A percentile compares a stretch with the other conserved stretches of the same genome.
phyloP scores from a whole-genome alignment of 352 stramenopile genomes.

The Plasmopara halstedii region DNA sequence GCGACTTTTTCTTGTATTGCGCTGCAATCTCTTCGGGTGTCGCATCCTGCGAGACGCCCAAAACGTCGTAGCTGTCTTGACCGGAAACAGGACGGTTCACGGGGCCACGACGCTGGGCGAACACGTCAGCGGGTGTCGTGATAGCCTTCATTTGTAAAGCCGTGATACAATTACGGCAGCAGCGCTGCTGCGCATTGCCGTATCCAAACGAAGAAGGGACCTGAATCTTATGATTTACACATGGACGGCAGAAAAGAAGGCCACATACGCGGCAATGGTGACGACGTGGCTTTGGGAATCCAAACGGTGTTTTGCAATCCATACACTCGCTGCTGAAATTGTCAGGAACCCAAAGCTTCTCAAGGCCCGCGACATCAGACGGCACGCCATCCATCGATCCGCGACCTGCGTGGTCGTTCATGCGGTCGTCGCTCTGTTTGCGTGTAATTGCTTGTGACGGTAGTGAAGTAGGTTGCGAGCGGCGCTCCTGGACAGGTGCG shows the following conservation, averaged over 20 bases:
- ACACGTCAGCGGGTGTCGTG: conserved; percentile 78
- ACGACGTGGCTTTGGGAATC: conserved; percentile 70
- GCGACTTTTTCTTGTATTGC: conserved; percentile 67
- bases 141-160: conserved; percentile 82
- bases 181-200: conserved; percentile 60
- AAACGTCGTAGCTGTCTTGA: conserved; percentile 51
- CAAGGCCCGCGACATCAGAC: conserved; percentile 54
- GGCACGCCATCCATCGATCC: conserved; percentile 47
- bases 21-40: conserved; percentile 65
- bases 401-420: conserved; percentile 26
- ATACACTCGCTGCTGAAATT: conserved; percentile 85
- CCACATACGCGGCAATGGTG: conserved; percentile 84
- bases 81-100: conserved; percentile 35
- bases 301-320: conserved; percentile 80
- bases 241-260: conserved; percentile 71
- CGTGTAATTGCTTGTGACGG: conserved; percentile 10
- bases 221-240: conserved; percentile 80
- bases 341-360: conserved; percentile 83
- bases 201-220: conserved; percentile 78
- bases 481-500: conserved; percentile 17
- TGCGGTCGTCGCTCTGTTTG: conserved; percentile 22
- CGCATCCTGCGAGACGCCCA: conserved; percentile 60
- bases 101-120: conserved; percentile 65
- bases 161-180: conserved; percentile 77
- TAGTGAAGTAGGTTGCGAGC: conserved; percentile 5